Evolutionary conservation across 1,284 basidiomycete species (phyloP).

Genomic region (Ustilago nuda): DNA sequence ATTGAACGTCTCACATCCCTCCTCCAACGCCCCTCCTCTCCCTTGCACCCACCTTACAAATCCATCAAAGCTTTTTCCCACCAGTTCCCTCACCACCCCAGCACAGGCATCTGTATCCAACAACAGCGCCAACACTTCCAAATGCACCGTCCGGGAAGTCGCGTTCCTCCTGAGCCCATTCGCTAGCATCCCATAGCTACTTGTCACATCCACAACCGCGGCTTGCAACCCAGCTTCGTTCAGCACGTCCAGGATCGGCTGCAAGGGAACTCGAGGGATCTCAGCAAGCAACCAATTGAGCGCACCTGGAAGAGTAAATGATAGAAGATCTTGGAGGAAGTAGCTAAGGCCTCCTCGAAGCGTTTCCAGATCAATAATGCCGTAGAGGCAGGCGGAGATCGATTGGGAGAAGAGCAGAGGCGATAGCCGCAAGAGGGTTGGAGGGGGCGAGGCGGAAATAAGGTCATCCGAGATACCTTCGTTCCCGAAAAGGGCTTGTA

Average conservation of each 20-base stretch:
- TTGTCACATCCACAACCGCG: constrained; percentile 27
- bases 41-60: constrained; percentile 21
- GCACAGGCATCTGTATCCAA: constrained; percentile 40
- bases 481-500: constrained; percentile 68
- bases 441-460: constrained; percentile 70
- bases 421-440: constrained; percentile 70
- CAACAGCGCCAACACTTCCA: constrained; percentile 41
- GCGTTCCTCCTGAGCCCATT: constrained; percentile 37
- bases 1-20: constrained; percentile 37
- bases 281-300: constrained; percentile 62
- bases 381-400: constrained; percentile 70
- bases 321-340: constrained; percentile 73
- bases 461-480: constrained; percentile 71
- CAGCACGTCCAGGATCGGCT: constrained; percentile 29
- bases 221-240: constrained; percentile 17
- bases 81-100: constrained; percentile 22
- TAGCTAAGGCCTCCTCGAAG: constrained; percentile 72
- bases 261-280: constrained; percentile 19
- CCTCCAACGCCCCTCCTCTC: neutral
- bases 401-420: constrained; percentile 72
- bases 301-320: constrained; percentile 72
- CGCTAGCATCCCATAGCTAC: constrained; percentile 28
- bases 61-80: constrained; percentile 14
- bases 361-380: constrained; percentile 72
- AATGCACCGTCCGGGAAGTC: constrained; percentile 24